These are phyloP conservation scores for Zymoseptoria pseudotritici DNA, from an alignment of 2,329 filamentous ascomycete species.

Conservation along the genomic window DNA sequence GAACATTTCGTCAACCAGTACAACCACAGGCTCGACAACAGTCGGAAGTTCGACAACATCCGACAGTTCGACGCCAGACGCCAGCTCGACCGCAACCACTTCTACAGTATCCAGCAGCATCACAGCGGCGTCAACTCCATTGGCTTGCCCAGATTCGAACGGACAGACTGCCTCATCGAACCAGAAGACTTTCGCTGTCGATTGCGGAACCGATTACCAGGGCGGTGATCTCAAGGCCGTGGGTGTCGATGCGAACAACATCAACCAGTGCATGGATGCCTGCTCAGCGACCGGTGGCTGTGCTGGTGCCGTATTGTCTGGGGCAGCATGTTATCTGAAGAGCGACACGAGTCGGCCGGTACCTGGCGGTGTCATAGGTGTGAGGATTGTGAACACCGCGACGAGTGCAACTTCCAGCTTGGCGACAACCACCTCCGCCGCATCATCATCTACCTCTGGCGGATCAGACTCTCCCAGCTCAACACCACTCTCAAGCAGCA, in stretches of 20 bases:
- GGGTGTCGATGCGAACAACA: constrained; percentile 14
- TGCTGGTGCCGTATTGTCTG: constrained; percentile 27
- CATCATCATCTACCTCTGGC: not conserved
- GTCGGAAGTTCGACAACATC: not conserved
- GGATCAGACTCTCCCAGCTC: not conserved
- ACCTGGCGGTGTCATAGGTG: constrained; percentile 19
- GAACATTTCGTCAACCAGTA: constrained; percentile 4
- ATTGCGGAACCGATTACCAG: constrained; percentile 17
- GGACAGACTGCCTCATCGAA: constrained; percentile 18
- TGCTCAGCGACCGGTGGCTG: constrained; percentile 26
- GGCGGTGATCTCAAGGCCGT: constrained; percentile 24
- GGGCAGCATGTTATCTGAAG: constrained; percentile 29
- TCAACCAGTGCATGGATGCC: constrained; percentile 26
- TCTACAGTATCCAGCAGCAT: constrained; percentile 8
- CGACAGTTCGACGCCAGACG: not conserved
- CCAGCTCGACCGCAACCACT: constrained; percentile 6
- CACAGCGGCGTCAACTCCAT: constrained; percentile 7
- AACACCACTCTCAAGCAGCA: not conserved
- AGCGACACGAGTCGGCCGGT: constrained; percentile 17
- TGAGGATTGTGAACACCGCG: constrained; percentile 18
- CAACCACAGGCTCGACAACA: constrained; percentile 7
- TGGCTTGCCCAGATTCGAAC: constrained; percentile 25
- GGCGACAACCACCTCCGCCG: constrained; percentile 8
- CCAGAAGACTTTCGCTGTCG: constrained; percentile 23
- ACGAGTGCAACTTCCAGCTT: constrained; percentile 6